Conservation (phyloP, 495 filamentous ascomycete genomes). For the Letharia columbiana region DNA sequence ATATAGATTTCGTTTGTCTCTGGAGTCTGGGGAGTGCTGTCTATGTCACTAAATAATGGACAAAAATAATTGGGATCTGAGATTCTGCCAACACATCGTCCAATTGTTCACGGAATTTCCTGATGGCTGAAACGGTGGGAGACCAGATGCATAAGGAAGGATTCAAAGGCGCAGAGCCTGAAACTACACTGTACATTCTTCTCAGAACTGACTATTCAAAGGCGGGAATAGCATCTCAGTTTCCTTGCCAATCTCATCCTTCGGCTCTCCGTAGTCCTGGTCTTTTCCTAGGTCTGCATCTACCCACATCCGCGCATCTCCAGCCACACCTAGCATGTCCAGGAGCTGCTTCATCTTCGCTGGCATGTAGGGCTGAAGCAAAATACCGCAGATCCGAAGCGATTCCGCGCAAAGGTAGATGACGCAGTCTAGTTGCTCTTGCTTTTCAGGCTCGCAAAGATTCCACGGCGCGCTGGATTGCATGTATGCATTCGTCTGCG, state of each 20-base stretch:
- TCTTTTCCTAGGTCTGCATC: constrained; percentile 53
- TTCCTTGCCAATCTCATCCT: constrained; percentile 36
- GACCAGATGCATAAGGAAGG: background rate
- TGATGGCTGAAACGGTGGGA: background rate
- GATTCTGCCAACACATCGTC: background rate
- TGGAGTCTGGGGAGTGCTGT: background rate
- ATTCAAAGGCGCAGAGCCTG: background rate
- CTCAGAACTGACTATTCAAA: constrained; percentile 38
- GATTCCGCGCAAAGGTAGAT: constrained; percentile 68
- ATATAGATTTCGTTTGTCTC: background rate
- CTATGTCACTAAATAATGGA: background rate
- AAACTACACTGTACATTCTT: background rate
- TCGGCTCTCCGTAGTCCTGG: constrained; percentile 52
- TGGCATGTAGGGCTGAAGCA: constrained; percentile 89
- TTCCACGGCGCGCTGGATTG: constrained; percentile 52
- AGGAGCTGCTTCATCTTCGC: constrained; percentile 64
- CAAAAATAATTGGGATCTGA: background rate
- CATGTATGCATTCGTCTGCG: constrained; percentile 65
- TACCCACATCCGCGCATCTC: constrained; percentile 46
- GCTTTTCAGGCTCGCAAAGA: constrained; percentile 22
- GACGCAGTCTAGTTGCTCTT: constrained; percentile 39
- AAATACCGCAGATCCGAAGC: constrained; percentile 70
- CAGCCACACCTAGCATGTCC: constrained; percentile 65
- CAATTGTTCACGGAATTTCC: background rate
- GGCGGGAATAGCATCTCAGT: constrained; percentile 48